Evolutionary conservation across 305 asterid species (phyloP), one percentile per base, ranked within the genome.

Genomic region (Solanum hybrid): DNA sequence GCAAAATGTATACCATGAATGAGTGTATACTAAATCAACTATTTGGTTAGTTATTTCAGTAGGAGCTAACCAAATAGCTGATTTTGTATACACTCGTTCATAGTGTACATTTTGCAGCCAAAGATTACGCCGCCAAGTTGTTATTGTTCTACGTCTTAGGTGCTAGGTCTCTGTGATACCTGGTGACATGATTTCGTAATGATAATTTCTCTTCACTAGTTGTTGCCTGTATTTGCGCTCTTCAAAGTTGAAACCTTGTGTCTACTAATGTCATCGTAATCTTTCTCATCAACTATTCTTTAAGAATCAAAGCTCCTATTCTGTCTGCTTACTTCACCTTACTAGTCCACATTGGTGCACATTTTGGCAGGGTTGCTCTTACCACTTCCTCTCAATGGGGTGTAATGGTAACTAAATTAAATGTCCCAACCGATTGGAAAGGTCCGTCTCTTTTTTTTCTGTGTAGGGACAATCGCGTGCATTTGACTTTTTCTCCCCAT

Each of bases 401-500:
- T 88, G 92, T 89, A 82, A 91, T 95, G 96, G 95, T 91, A 85
- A 94, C 98, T n/a, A 96, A 96, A 91, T 94, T 96, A 27, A 91
- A 92, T 20, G 99, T 97, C 87, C 97, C 99, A 27, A 96, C 92
- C 22, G 99, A 97, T 90, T 95, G 98, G 99, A 97, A 97, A 95
- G 99, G 99, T 95, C 80, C 40, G 32, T 92, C 88, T 91, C 88
- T 66, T 80, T 85, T 26, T 56, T 51, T 89, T 40, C 91, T 56
- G 51, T 66, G 29, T 75, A 2, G 27, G 38, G 14, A 26, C 26
- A 77, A 32, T 13, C 51, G 5, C 11, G 6, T 27, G 24, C 35
- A 51, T 79, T 75, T 56, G 90, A 56, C 42, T 76, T 78, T 31
- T 20, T 20, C 13, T 27, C 77, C 79, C n/a, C 14, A 9, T 72